Evolutionary conservation across 768 basidiomycete species (phyloP), one percentile per base, ranked within the genome.

Genomic region (Xerocomellus chrysenteron): DNA sequence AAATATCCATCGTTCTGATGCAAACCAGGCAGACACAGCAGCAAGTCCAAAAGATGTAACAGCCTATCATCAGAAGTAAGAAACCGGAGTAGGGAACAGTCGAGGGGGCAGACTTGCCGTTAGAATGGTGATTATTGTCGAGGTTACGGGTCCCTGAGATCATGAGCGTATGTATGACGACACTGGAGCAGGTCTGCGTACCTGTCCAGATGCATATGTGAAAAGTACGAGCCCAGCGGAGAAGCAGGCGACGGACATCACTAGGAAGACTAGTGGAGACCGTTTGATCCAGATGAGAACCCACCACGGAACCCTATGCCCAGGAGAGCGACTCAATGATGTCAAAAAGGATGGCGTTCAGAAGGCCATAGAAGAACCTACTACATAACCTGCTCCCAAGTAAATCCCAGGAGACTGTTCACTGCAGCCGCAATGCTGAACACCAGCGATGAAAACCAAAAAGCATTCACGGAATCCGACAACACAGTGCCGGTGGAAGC

Each of bases 211-310:
- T 3, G 90, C 83, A 66, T 90, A 92, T 14, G 88, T 80, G 65
- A 92, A 92, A 43, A 86, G 81, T 63, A 87, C 85, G 17, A 92
- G 78, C 14, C 90, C 90, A 41, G 88, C 79, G 1, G 87, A 91
- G 72, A 92, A 92, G 71, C 86, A 88, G 40, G 88, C 87, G 44
- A 92, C 89, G 52, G 90, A 90, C 68, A 92, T 78, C 56, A 92
- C 89, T 45, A 92, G 82, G 74, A 92, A 90, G 58, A 91, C 87
- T 36, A 92, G 77, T 14, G 90, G 90, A 6, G 88, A 89, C 36
- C 89, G 78, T 67, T 91, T 92, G 74, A 92, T 92, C 90, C 88
- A 92, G 62, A 92, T 91, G 41, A 81, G 68, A 24, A 82, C 79
- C 80, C 80, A 82, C 80, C 80, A 82, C 10, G 80, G 80, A 48